phyloP scores from a whole-genome alignment of 2,329 filamentous ascomycete genomes.

The Pseudogymnoascus sp. region DNA sequence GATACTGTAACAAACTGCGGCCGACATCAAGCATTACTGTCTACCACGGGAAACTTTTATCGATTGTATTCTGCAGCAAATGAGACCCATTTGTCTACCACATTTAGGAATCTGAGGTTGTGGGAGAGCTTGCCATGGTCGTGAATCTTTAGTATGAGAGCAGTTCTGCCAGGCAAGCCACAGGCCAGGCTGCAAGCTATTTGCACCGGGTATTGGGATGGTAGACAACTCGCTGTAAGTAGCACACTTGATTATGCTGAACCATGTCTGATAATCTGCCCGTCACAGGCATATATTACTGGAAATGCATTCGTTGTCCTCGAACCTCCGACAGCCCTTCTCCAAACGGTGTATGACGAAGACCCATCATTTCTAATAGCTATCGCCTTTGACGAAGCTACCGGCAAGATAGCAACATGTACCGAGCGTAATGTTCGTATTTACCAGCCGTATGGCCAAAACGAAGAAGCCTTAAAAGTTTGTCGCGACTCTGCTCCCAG shows the following conservation, averaged over 20 bases:
- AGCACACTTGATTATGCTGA: background rate
- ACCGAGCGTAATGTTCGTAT: constrained; percentile 62
- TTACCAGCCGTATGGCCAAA: constrained; percentile 67
- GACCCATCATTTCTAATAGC: constrained; percentile 59
- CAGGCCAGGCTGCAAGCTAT: constrained; percentile 72
- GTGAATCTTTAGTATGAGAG: constrained; percentile 55
- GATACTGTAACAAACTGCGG: background rate
- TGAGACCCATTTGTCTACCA: background rate
- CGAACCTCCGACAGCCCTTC: constrained; percentile 62
- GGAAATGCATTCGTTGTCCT: constrained; percentile 84
- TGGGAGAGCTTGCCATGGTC: constrained; percentile 4
- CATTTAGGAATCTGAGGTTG: background rate
- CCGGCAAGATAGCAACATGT: constrained; percentile 78
- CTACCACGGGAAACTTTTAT: background rate
- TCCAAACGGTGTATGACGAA: constrained; percentile 90
- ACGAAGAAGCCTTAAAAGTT: constrained; percentile 70
- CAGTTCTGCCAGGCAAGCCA: constrained; percentile 73
- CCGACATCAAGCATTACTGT: background rate
- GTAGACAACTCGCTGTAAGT: constrained; percentile 65
- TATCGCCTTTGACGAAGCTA: constrained; percentile 71
- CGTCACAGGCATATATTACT: constrained; percentile 71
- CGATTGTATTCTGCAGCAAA: background rate
- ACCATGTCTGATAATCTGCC: constrained; percentile 16
- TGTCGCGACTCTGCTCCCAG: constrained; percentile 21
- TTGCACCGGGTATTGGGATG: constrained; percentile 67